Percentiles rank a stretch among this genome's conserved stretches.
Evolutionary conservation across 345 rosid genomes (phyloP).

Genomic region (Lepidium didymum): DNA sequence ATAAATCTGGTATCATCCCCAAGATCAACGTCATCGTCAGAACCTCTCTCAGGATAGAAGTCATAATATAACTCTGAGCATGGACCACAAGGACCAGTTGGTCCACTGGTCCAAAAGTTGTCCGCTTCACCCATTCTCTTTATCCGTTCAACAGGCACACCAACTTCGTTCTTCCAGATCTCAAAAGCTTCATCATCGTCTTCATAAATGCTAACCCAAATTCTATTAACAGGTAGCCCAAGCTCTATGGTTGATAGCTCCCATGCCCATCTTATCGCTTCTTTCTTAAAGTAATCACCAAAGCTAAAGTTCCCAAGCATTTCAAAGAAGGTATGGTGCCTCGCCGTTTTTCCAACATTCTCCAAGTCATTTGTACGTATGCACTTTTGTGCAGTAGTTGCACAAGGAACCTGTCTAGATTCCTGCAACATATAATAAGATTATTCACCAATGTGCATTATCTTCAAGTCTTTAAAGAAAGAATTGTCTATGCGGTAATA

Average conservation of each 20-base stretch:
- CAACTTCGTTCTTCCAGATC: constrained; percentile 78
- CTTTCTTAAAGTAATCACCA: constrained; percentile 93
- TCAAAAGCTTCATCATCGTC: constrained; percentile 89
- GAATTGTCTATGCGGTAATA: not conserved
- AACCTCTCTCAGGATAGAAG: constrained; percentile 80
- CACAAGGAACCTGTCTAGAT: constrained; percentile 79
- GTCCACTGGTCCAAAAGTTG: constrained; percentile 94
- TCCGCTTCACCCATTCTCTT: constrained; percentile 92
- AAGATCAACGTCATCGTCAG: constrained; percentile 57
- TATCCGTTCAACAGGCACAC: constrained; percentile 65
- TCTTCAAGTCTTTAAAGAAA: not conserved
- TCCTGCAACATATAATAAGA: constrained; percentile 32
- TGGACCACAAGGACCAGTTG: constrained; percentile 96
- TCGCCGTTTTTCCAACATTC: constrained; percentile 84
- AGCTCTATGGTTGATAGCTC: constrained; percentile 84
- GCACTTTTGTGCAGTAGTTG: constrained; percentile 84
- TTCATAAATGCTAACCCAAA: constrained; percentile 81
- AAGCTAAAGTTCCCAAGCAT: constrained; percentile 98
- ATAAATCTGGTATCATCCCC: constrained; percentile 90
- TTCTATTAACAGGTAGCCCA: constrained; percentile 54
- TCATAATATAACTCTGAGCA: constrained; percentile 96
- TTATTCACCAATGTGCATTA: not conserved
- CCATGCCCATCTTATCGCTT: constrained; percentile 96
- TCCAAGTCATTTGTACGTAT: constrained; percentile 92
- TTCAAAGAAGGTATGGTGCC: constrained; percentile 95